phyloP scores from a whole-genome alignment of 108 stramenopile species.

The Mayamaea pseudoterrestris region DNA sequence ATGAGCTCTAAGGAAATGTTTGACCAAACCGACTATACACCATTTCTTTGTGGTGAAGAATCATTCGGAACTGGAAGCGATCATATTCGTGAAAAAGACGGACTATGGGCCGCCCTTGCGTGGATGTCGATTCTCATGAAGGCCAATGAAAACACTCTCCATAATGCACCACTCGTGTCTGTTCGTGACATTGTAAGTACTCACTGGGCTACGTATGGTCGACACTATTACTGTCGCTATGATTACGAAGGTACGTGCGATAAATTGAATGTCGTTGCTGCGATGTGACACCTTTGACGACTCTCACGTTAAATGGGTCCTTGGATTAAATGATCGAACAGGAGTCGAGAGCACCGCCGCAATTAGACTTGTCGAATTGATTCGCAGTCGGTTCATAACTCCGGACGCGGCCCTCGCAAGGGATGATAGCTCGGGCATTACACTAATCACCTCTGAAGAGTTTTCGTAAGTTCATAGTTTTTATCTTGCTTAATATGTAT shows the following conservation, averaged over 20 bases:
- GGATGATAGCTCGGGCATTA: constrained; percentile 49
- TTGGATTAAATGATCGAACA: constrained; percentile 4
- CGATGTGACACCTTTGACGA: no score
- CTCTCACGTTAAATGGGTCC: no score
- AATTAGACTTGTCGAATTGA: constrained; percentile 78
- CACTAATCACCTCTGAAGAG: constrained; percentile 49
- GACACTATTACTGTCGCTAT: constrained; percentile 97
- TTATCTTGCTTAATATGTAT: background rate
- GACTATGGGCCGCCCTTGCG: constrained; percentile 97
- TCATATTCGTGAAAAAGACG: constrained; percentile 99
- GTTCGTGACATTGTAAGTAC: constrained; percentile 84
- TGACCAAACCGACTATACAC: constrained; percentile 76
- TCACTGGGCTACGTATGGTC: constrained; percentile 93
- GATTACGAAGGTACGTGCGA: constrained; percentile 94
- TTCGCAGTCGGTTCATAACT: constrained; percentile 47
- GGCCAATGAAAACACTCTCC: constrained; percentile 61
- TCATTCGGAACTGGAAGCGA: constrained; percentile 98
- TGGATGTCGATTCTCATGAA: constrained; percentile 96
- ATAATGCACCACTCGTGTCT: constrained; percentile 47
- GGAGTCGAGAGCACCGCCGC: constrained; percentile 80
- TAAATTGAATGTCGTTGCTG: no score
- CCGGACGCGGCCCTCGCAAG: constrained; percentile 29
- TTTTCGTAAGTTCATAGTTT: constrained; percentile 30
- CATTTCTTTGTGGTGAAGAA: constrained; percentile 99
- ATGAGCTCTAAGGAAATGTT: constrained; percentile 95